Conservation (phyloP, 23 red algal species). For the Gracilariopsis chorda region DNA sequence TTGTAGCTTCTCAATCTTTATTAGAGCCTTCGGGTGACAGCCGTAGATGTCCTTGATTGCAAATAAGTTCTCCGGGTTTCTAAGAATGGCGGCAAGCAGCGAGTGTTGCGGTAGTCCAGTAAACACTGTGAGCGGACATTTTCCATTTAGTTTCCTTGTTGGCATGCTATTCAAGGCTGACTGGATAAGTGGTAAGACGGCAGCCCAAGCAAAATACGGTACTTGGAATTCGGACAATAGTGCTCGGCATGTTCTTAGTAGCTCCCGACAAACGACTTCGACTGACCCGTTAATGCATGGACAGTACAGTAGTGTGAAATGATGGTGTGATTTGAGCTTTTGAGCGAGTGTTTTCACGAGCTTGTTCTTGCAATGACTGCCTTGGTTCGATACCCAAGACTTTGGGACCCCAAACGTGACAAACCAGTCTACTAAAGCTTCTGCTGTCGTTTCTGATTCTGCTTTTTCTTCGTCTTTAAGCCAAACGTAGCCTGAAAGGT, state of each 20-base stretch:
- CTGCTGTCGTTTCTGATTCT: not conserved
- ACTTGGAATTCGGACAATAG: too few relatives aligned
- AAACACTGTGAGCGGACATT: constrained; percentile 3
- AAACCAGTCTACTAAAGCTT: constrained; percentile 9
- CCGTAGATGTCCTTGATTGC: not conserved
- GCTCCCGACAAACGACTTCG: too few relatives aligned
- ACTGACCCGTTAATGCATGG: constrained; percentile 14
- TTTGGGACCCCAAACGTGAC: not conserved
- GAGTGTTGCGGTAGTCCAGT: not conserved
- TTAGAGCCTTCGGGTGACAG: not conserved
- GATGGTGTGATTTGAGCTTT: not conserved
- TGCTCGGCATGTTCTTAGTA: too few relatives aligned
- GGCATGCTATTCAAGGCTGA: too few relatives aligned
- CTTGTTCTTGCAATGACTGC: constrained; percentile 7
- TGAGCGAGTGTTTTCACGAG: not conserved
- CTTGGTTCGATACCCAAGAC: not conserved
- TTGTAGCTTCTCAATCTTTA: not conserved
- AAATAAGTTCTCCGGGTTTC: not conserved
- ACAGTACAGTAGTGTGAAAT: constrained; percentile 9
- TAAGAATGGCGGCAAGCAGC: not conserved
- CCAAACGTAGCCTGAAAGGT: not conserved
- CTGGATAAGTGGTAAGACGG: too few relatives aligned
- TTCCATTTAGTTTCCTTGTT: not conserved
- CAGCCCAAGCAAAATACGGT: too few relatives aligned
- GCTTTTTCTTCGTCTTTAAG: not conserved